Base-by-base conservation (phyloP, 2,329 filamentous ascomycete species). In the Huntiella abstrusa region DNA sequence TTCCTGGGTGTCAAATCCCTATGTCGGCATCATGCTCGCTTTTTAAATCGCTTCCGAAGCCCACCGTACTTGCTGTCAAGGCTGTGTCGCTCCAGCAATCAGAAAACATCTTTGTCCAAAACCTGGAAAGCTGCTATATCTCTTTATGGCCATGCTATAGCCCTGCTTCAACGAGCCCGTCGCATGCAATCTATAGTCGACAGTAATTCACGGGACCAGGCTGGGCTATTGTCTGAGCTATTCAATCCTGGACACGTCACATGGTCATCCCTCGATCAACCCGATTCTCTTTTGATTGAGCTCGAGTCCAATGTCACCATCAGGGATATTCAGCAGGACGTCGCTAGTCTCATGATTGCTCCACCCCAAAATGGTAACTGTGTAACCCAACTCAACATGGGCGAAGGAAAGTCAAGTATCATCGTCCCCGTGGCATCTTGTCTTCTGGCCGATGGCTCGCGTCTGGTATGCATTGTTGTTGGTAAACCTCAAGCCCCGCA, bases 301-400 rank as follows among this genome's bases (percentile, higher is more conserved):
- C 61, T 78, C 1, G 78, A 84, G 45, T 73, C 66, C 33, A 66
- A 68, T 1, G 63, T 84, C 1, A 54, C 75, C 6, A 75, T 85
- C 6, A 68, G 81, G 0, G 54, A 63, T 0, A 66, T 73, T 0
- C 78, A 84, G 53, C 63, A 68, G 2, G 55, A 68, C 2, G 74
- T 84, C 43, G 72, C 77, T 0, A 39, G 47, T 0, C 55, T 67
- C 15, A 83, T 84, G 71, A 68, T 65, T 2, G 43, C 53, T 0
- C 66, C 67, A 0, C 52, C 55, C 0, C 54, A 54, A 0, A 56
- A 53, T 0, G 19, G 55, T 0, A 80, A 77, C 51, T 56, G 65
- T 0, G 68, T 77, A 0, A 68, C 81, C 62, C 76, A 82, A 53
- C 57, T 83, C 2, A 81, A 80, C 51, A 83, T 83, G 77, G 79